These are phyloP conservation scores for Candida easanensis DNA, from an alignment of 805 yeast species.

Conservation along the genomic window DNA sequence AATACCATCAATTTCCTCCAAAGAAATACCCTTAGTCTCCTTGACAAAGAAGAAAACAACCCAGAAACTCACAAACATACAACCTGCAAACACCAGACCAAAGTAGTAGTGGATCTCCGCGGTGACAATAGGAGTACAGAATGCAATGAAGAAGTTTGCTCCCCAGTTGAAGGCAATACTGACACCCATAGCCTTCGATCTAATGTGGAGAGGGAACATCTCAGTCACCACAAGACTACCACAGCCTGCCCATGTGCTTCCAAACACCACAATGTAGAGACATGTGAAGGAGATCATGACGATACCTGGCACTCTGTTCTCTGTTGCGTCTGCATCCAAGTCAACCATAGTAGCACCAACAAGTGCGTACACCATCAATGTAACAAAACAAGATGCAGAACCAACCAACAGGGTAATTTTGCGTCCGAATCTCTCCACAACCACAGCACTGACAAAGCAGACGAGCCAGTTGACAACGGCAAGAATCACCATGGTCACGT, in stretches of 20 bases:
- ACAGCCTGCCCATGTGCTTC: slow-evolving; percentile 59
- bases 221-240: slow-evolving; percentile 45
- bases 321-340: slow-evolving; percentile 23
- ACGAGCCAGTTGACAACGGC: slow-evolving; percentile 50
- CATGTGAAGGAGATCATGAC: slow-evolving; percentile 56
- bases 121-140: slow-evolving; percentile 62
- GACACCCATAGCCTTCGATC: slow-evolving; percentile 51
- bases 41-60: slow-evolving; percentile 56
- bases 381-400: slow-evolving; percentile 47
- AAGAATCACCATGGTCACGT: slow-evolving; percentile 50
- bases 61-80: slow-evolving; percentile 40
- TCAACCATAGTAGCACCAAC: slow-evolving; percentile 42
- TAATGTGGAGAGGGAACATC: slow-evolving; percentile 56
- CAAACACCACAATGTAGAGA: slow-evolving; percentile 47
- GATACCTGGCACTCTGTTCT: slow-evolving; percentile 40
- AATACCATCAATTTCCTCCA: slow-evolving; percentile 75
- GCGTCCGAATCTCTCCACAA: slow-evolving; percentile 50
- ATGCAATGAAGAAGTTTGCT: slow-evolving; percentile 49
- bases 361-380: slow-evolving; percentile 50
- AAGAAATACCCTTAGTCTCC: slow-evolving; percentile 77
- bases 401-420: slow-evolving; percentile 38
- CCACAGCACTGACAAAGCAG: too few species aligned
- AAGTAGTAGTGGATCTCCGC: slow-evolving; percentile 54
- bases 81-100: slow-evolving; percentile 55
- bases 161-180: slow-evolving; percentile 56